These are phyloP conservation scores for Athelia psychrophila DNA, from an alignment of 1,284 basidiomycete genomes.

Conservation along the genomic window DNA sequence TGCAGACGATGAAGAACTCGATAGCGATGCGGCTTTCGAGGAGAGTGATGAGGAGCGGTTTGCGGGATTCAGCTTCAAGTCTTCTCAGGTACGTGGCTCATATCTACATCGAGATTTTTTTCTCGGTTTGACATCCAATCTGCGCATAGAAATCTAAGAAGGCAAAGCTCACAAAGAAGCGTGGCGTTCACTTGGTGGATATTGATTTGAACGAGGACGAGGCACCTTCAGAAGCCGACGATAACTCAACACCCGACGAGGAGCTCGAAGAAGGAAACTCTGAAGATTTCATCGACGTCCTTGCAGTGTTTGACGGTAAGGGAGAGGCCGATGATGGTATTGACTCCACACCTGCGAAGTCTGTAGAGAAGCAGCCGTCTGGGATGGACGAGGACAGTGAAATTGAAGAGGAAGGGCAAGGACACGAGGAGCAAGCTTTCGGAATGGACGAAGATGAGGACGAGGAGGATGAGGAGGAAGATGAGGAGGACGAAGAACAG, in stretches of 20 bases:
- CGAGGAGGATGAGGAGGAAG: conserved; percentile 32
- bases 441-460: conserved; percentile 24
- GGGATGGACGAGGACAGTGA: conserved; percentile 22
- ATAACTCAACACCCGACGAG: conserved; percentile 30
- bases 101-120: neutral
- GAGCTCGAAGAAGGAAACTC: conserved; percentile 54
- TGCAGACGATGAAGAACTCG: conserved; percentile 78
- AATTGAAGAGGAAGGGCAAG: conserved; percentile 20
- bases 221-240: conserved; percentile 24
- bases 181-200: conserved; percentile 44
- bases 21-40: conserved; percentile 78
- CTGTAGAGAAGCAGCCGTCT: conserved; percentile 9
- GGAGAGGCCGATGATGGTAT: conserved; percentile 44
- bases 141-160: conserved; percentile 12
- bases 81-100: conserved; percentile 40
- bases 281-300: conserved; percentile 62
- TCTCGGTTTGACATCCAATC: neutral
- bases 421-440: too few species aligned
- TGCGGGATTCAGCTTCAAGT: conserved; percentile 56
- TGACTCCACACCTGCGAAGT: conserved; percentile 22
- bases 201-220: conserved; percentile 67
- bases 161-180: conserved; percentile 13
- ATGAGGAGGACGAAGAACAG: conserved; percentile 34
- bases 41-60: conserved; percentile 82
- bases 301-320: conserved; percentile 68